phyloP scores from a whole-genome alignment of 169 alveolate species.

The Plasmodium knowlesi region DNA sequence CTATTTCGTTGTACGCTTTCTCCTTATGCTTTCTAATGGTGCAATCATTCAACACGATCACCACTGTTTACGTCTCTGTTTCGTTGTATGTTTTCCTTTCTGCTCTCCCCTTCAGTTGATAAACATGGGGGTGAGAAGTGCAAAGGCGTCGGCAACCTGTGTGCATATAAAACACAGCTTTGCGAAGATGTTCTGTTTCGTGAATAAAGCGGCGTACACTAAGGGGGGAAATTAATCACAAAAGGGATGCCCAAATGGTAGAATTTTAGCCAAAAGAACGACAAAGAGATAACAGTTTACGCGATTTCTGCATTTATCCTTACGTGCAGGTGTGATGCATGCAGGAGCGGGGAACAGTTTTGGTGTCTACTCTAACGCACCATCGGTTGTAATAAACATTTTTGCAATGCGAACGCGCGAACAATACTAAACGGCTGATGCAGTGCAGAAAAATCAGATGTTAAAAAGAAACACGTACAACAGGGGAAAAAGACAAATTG shows the following conservation, averaged over 20 bases:
- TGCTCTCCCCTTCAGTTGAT: neutral
- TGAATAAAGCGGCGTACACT: neutral
- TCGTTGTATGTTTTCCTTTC: neutral
- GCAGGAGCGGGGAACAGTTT: neutral
- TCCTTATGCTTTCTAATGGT: neutral
- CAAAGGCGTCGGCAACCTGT: neutral
- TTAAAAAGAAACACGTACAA: neutral
- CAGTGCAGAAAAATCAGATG: neutral
- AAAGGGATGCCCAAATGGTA: neutral
- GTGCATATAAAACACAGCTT: neutral
- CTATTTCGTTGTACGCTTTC: neutral
- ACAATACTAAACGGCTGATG: neutral
- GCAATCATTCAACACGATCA: neutral
- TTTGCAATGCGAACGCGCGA: neutral
- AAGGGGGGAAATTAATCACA: neutral
- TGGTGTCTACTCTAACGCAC: neutral
- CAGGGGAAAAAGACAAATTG: neutral
- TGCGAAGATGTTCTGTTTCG: neutral
- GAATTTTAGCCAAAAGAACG: neutral
- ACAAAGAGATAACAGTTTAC: neutral
- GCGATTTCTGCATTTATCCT: neutral
- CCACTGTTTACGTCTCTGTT: neutral
- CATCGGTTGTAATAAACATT: neutral
- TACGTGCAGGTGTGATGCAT: neutral
- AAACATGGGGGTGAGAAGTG: neutral